Percentiles rank a stretch among this genome's conserved stretches.
Evolutionary conservation across 2,329 filamentous ascomycete species (phyloP).

Genomic region (Ophiostoma sp.): DNA sequence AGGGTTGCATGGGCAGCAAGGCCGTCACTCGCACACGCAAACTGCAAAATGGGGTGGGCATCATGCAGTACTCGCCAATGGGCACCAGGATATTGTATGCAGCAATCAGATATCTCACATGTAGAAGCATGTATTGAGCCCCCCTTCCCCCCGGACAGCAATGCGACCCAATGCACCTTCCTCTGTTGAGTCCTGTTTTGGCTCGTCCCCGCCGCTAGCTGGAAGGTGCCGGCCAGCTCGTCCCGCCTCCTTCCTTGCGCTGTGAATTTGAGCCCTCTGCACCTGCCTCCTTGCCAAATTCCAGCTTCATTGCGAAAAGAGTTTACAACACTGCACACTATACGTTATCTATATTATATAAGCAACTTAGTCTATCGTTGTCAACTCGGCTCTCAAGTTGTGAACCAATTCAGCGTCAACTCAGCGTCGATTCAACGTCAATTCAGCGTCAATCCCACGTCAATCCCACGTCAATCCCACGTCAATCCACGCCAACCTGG

Average conservation of each 20-base stretch:
- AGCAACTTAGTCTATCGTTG: neutral
- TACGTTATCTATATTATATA: neutral
- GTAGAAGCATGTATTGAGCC: too few species aligned
- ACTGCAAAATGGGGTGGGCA: neutral
- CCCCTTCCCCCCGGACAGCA: neutral
- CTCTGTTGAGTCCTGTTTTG: neutral
- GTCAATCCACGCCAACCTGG: neutral
- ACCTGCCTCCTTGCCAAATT: neutral
- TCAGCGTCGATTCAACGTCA: neutral
- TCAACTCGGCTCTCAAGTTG: neutral
- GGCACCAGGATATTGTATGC: neutral
- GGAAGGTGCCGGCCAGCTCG: neutral
- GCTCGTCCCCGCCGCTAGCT: neutral
- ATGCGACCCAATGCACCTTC: neutral
- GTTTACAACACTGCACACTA: neutral
- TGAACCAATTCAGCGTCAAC: neutral
- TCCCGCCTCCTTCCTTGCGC: neutral
- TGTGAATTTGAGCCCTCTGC: neutral
- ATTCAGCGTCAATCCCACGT: neutral
- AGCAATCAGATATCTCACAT: neutral
- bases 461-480: neutral
- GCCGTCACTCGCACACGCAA: neutral
- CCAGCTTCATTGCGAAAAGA: neutral
- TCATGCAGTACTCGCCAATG: neutral
- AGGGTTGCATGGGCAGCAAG: slow-evolving; percentile 11